Evolutionary conservation across 306 rosid species (phyloP).

Genomic region (Cucurbita argyrosperma): DNA sequence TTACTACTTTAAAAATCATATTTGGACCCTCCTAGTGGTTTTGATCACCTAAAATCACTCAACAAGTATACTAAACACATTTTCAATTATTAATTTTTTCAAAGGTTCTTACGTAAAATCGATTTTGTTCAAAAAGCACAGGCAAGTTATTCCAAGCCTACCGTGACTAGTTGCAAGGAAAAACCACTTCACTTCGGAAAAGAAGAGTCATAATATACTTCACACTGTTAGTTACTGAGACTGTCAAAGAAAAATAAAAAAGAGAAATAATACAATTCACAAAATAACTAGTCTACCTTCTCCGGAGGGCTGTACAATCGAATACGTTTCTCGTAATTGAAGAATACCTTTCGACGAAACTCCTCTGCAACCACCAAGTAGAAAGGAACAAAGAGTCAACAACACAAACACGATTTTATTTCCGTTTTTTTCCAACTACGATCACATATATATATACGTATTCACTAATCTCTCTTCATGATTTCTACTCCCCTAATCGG

Average conservation of each 20-base stretch:
- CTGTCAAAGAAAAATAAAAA: background rate
- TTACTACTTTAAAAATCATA: too few relatives aligned
- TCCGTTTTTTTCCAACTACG: background rate
- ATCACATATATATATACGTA: background rate
- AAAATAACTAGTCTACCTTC: slow-evolving; percentile 30
- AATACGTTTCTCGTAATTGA: slow-evolving; percentile 84
- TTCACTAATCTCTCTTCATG: background rate
- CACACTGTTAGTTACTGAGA: background rate
- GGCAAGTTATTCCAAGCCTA: too few relatives aligned
- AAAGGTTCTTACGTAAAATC: too few relatives aligned
- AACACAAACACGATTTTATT: background rate
- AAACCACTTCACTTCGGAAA: background rate
- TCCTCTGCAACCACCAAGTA: slow-evolving; percentile 35
- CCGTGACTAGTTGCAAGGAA: background rate
- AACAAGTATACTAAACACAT: too few relatives aligned
- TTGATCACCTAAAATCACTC: too few relatives aligned
- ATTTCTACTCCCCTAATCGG: background rate
- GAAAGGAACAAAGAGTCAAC: background rate
- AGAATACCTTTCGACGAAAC: slow-evolving; percentile 73
- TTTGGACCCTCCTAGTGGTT: too few relatives aligned
- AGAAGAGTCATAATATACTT: background rate
- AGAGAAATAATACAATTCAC: background rate
- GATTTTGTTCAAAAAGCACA: too few relatives aligned
- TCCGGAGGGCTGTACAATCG: slow-evolving; percentile 77
- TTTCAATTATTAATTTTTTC: too few relatives aligned